Evolutionary conservation across 2,329 filamentous ascomycete genomes (phyloP), one percentile per base, ranked within the genome.

Genomic region (Biscogniauxia marginata): DNA sequence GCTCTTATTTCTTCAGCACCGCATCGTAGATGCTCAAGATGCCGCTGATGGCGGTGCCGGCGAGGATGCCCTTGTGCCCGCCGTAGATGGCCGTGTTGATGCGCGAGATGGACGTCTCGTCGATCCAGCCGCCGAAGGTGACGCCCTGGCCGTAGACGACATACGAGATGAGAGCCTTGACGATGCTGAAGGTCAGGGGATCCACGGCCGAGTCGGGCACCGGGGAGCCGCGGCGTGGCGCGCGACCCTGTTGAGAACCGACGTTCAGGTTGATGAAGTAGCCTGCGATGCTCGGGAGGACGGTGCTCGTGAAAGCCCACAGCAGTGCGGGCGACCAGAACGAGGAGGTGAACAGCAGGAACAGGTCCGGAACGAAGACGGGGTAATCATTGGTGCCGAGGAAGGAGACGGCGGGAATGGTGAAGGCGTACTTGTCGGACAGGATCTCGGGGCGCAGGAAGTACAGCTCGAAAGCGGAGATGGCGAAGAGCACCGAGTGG

Each of bases 181-280:
- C 85, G 55, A 98, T 86, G 77, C 93, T 96, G 76, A 96, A 99
- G 20, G 88, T 89, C 69, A 98, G 77, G 3, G 93, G 93, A 71
- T 99, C 95, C 62, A 93, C 85, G 5, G 80, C 76, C 62, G 87
- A 86, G 61, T 84, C 82, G 43, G 75, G 71, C 47, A 71, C 67
- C 52, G 71, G 63, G 44, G 70, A 70, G 51, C 69, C 70, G 69
- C 78, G 79, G 63, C 77, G 73, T 52, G 71, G 78, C 62, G 73
- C 79, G 61, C 77, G 76, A 46, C 70, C 66, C 65, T 70, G 57
- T 64, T 70, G 66, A 62, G 68, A 60, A 59, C 67, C 81, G 49
- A 79, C 76, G 43, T 87, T 90, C 67, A 97, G 74, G 74, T 98
- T 98, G 83, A 96, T 89, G 72, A 97, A 96, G 77, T 95, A 98